Evolutionary conservation across 768 basidiomycete species (phyloP).

Genomic region (Rhodocollybia butyracea): DNA sequence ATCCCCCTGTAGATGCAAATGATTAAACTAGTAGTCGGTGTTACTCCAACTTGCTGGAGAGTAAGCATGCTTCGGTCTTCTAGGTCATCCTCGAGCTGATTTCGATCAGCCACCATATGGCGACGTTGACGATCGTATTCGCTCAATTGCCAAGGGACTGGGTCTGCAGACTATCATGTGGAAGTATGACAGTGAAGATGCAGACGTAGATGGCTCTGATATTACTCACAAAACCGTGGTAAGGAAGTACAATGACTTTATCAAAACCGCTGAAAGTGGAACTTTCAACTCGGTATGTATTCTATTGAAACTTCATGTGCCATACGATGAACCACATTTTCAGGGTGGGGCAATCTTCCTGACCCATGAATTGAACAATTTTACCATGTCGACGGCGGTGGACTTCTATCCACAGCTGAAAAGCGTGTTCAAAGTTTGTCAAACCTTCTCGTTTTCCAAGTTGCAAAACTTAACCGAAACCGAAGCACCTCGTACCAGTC

Average conservation of each 20-base stretch:
- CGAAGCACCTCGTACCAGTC: constrained; percentile 49
- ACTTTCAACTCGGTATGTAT: constrained; percentile 34
- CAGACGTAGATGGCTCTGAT: not conserved
- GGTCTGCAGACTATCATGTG: constrained; percentile 73
- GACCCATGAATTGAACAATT: constrained; percentile 59
- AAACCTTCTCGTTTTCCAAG: not conserved
- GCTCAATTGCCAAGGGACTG: constrained; percentile 64
- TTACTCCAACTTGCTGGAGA: constrained; percentile 62
- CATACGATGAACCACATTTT: not conserved
- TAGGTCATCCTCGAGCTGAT: not conserved
- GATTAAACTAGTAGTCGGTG: constrained; percentile 51
- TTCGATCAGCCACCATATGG: constrained; percentile 54
- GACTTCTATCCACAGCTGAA: constrained; percentile 45
- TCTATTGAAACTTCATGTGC: not conserved
- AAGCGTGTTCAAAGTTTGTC: constrained; percentile 41
- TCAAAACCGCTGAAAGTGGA: constrained; percentile 42
- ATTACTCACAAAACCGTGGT: constrained; percentile 44
- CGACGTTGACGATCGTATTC: constrained; percentile 73
- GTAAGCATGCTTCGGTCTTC: constrained; percentile 26
- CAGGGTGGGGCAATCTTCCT: constrained; percentile 51
- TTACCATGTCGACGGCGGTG: constrained; percentile 59
- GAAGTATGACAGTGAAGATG: constrained; percentile 66
- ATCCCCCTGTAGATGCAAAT: constrained; percentile 35
- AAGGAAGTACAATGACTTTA: constrained; percentile 51
- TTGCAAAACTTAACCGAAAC: not conserved